Conservation (phyloP, 2,329 filamentous ascomycete species). For the Cucurbitaria berberidis region DNA sequence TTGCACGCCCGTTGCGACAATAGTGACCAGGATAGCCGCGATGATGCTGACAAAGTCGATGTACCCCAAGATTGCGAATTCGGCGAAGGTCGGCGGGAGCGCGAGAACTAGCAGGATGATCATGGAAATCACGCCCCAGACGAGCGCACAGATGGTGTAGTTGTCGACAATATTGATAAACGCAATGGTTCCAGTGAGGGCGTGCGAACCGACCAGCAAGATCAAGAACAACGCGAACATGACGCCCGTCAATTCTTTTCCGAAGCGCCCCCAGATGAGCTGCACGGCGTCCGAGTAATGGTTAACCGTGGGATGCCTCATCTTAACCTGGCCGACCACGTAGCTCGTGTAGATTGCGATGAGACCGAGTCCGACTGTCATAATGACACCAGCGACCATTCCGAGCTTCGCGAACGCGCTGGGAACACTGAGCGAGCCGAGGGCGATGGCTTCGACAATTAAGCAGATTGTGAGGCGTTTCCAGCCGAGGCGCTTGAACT, state of each 20-base stretch:
- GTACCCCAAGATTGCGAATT: conserved; percentile 64
- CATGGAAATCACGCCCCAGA: conserved; percentile 68
- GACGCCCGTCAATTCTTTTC: conserved; percentile 63
- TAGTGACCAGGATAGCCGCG: conserved; percentile 69
- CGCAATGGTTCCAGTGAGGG: conserved; percentile 73
- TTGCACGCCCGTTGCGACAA: conserved; percentile 66
- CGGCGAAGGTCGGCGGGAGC: conserved; percentile 67
- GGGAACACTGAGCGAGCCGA: conserved; percentile 56
- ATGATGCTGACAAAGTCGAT: conserved; percentile 69
- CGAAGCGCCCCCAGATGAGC: conserved; percentile 64
- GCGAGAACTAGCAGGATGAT: conserved; percentile 66
- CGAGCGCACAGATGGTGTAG: conserved; percentile 65
- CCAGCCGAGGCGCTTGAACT: conserved; percentile 56
- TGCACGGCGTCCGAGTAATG: conserved; percentile 74
- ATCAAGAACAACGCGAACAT: conserved; percentile 51
- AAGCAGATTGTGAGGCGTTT: conserved; percentile 58
- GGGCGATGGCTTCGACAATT: conserved; percentile 59
- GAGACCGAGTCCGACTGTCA: conserved; percentile 58
- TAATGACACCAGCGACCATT: conserved; percentile 55
- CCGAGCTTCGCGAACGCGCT: conserved; percentile 55
- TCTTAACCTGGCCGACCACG: conserved; percentile 66
- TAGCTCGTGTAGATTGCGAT: conserved; percentile 67
- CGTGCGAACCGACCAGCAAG: conserved; percentile 74
- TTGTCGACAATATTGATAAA: conserved; percentile 68
- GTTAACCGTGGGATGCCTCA: conserved; percentile 64